Evolutionary conservation across 495 filamentous ascomycete genomes (phyloP), one percentile per base, ranked within the genome.

Genomic region (Penicillium arizonense): DNA sequence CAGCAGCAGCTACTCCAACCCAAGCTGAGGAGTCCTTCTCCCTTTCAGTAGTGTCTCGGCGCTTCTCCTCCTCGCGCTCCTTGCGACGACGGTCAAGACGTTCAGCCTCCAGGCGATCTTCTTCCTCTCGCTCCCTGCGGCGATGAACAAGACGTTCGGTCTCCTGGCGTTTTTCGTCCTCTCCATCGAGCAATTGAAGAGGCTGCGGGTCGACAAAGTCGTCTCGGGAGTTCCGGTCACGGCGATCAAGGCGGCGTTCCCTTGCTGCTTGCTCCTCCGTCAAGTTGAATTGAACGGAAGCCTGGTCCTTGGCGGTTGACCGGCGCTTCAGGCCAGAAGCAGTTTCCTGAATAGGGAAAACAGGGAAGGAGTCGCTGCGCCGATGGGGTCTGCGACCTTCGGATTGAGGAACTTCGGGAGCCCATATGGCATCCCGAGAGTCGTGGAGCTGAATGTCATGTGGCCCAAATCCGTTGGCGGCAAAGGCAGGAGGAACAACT

Each of bases 231-330:
- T 56, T 46, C 24, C 46, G 59, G 16, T 71, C 61, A 16, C 64
- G 75, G 7, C 67, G 71, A 41, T 58, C 63, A 13, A 69, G 63
- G 20, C 67, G 65, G 47, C 72, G 69, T 45, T 79, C 73, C 37
- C 69, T 67, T 23, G 77, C 73, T 11, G 59, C 70, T 57, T 78
- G 75, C 52, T 80, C 77, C 41, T 77, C 61, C 2, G 78, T 77
- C 50, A 79, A 53, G 30, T 75, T 65, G 52, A 80, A 80, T 21
- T 66, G 64, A 10, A 80, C 78, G 40, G 71, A 73, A 14, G 75
- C 72, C 37, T 74, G 69, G 24, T 80, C 76, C 53, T 69, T 77
- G 2, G 55, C 30, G 3, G 74, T 70, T 18, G 57, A 65, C 24
- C 73, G 69, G 36, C 72, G 77, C 35, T 71, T 73, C 14, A 65